A percentile compares a stretch with the other conserved stretches of the same genome.
These are phyloP conservation scores for Liquidambar formosana DNA, from an alignment of 164 flowering plant species.

Conservation along the genomic window DNA sequence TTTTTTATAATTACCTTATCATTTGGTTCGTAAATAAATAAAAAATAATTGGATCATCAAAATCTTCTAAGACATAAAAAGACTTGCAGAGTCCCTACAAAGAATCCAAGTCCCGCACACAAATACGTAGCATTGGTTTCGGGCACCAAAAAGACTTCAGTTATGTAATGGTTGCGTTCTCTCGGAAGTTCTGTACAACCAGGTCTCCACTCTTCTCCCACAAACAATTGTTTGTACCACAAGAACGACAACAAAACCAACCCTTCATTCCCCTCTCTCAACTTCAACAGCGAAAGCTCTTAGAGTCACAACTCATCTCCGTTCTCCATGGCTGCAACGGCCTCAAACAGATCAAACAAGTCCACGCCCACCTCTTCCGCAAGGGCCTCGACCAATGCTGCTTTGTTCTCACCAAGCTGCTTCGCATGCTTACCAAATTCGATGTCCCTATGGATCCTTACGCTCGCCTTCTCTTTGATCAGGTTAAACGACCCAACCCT, in stretches of 20 bases:
- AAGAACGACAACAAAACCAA: not conserved
- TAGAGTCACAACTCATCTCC: conserved; percentile 36
- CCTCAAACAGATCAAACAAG: conserved; percentile 42
- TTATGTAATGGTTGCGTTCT: conserved; percentile 15
- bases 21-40: too few relatives aligned
- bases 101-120: too few relatives aligned
- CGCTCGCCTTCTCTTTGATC: conserved; percentile 33
- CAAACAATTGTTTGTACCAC: not conserved
- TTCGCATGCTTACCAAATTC: conserved; percentile 45
- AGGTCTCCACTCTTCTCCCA: not conserved
- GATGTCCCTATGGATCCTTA: conserved; percentile 43
- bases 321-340: conserved; percentile 38
- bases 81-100: too few relatives aligned
- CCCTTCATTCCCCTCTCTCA: conserved; percentile 20
- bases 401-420: conserved; percentile 49
- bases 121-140: too few relatives aligned
- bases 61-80: too few relatives aligned
- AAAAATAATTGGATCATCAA: too few relatives aligned
- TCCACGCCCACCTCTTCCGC: conserved; percentile 46
- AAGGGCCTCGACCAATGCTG: conserved; percentile 41
- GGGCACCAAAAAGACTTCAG: not conserved
- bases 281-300: conserved; percentile 19
- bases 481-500: conserved; percentile 44
- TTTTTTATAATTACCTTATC: too few relatives aligned
- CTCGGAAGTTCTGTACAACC: conserved; percentile 8